phyloP scores from a whole-genome alignment of 768 basidiomycete genomes.

The Vararia minispora region DNA sequence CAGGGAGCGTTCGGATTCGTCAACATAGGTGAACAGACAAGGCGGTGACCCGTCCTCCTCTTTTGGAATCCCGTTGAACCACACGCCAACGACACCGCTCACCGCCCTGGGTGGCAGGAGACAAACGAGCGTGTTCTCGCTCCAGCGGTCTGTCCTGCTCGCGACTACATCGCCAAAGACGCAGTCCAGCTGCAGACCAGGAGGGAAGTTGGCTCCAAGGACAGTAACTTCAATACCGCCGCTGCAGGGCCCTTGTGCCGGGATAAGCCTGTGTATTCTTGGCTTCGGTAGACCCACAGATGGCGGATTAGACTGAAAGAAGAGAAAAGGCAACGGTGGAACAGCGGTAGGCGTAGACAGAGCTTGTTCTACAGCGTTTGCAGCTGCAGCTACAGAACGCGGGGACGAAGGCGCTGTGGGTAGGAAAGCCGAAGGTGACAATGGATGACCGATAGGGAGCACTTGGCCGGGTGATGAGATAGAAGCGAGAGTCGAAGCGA shows the following conservation, averaged over 20 bases:
- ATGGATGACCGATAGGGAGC: no score
- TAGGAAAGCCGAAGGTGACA: conserved; percentile 12
- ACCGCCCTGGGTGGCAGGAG: conserved; percentile 71
- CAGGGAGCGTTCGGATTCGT: conserved; percentile 84
- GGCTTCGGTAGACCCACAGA: conserved; percentile 45
- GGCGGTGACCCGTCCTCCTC: conserved; percentile 42
- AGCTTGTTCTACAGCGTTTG: conserved; percentile 8
- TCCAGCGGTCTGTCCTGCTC: conserved; percentile 83
- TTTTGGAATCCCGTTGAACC: conserved; percentile 70
- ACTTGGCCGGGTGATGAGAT: no score
- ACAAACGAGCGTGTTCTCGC: conserved; percentile 88
- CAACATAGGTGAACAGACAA: conserved; percentile 79
- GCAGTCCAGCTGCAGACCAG: conserved; percentile 58
- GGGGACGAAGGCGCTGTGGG: conserved; percentile 16
- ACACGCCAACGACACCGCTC: conserved; percentile 83
- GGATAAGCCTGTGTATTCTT: conserved; percentile 78
- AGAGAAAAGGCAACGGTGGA: conserved; percentile 24
- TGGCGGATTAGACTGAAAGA: conserved; percentile 43
- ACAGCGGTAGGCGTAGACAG: no score
- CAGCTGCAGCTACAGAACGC: conserved; percentile 5
- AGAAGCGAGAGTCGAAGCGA: no score
- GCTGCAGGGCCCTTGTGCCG: conserved; percentile 73
- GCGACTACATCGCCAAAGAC: conserved; percentile 79
- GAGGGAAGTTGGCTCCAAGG: conserved; percentile 83
- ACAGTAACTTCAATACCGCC: conserved; percentile 95